phyloP scores from a whole-genome alignment of 371 early-diverging fungal species.

The Rhizopus stolonifer region DNA sequence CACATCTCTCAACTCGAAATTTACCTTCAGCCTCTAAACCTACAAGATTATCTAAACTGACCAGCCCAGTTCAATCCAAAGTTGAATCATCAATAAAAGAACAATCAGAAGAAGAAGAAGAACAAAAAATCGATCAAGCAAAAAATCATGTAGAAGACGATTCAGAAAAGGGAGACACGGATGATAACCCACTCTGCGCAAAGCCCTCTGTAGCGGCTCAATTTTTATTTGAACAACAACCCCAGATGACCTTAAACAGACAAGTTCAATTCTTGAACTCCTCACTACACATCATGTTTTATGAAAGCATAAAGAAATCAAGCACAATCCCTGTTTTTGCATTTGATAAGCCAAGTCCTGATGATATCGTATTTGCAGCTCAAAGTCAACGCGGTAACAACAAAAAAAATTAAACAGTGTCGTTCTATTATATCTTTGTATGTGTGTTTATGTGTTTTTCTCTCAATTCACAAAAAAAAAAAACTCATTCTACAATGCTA shows the following conservation, averaged over 20 bases:
- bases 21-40: neutral
- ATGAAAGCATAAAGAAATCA: conserved; percentile 23
- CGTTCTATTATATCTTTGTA: too few species aligned
- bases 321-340: conserved; percentile 45
- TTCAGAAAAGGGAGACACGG: too few species aligned
- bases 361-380: conserved; percentile 72
- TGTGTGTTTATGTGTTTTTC: too few species aligned
- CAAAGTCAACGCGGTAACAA: conserved; percentile 46
- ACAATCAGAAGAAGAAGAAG: neutral
- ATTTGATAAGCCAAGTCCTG: conserved; percentile 83
- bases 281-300: conserved; percentile 21
- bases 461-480: too few species aligned
- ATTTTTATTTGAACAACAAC: conserved; percentile 39
- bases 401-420: conserved; percentile 3
- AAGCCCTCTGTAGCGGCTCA: conserved; percentile 46
- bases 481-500: too few species aligned
- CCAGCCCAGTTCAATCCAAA: neutral
- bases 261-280: neutral
- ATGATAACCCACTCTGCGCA: conserved; percentile 32
- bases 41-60: neutral
- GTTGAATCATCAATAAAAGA: neutral
- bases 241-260: neutral
- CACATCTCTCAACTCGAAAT: conserved; percentile 22
- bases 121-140: conserved; percentile 1
- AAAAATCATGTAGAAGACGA: neutral